Evolutionary conservation across 1,139 yeast species (phyloP).

Genomic region (Yamadazyma mexicana): DNA sequence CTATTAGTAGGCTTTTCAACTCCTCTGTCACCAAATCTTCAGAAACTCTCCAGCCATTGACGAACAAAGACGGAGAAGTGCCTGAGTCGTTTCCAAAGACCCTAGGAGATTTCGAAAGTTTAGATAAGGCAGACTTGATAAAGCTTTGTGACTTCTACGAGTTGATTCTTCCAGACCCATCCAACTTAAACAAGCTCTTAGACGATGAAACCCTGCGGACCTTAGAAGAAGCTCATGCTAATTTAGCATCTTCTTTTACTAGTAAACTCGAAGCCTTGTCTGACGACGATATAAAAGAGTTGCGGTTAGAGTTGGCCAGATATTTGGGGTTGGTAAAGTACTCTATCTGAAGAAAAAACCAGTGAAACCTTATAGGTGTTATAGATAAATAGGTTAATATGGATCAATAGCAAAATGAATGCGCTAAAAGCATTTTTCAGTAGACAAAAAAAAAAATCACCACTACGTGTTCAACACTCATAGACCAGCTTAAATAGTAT

Average conservation of each 20-base stretch:
- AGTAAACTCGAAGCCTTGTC: constrained; percentile 32
- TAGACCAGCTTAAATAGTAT: too few species aligned
- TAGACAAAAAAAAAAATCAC: neutral
- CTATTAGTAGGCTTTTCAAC: constrained; percentile 59
- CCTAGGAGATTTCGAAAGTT: constrained; percentile 48
- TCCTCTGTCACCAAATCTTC: constrained; percentile 20
- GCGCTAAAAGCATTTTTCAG: neutral
- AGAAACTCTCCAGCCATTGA: constrained; percentile 26
- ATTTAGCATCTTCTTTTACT: constrained; percentile 34
- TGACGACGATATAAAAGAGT: constrained; percentile 40
- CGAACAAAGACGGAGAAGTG: constrained; percentile 79
- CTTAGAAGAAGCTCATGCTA: constrained; percentile 35
- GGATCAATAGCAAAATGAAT: neutral
- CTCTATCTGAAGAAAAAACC: too few species aligned
- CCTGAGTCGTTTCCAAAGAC: constrained; percentile 60
- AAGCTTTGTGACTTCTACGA: constrained; percentile 71
- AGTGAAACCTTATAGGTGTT: too few species aligned
- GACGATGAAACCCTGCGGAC: constrained; percentile 37
- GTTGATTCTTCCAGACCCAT: constrained; percentile 52
- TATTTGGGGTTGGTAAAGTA: constrained; percentile 50
- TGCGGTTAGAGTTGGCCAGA: constrained; percentile 65
- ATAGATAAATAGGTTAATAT: too few species aligned
- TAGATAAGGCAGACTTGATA: constrained; percentile 47
- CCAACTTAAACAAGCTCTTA: constrained; percentile 44
- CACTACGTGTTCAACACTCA: constrained; percentile 5